Evolutionary conservation across 495 filamentous ascomycete species (phyloP), one percentile per base, ranked within the genome.

Genomic region (Xylaria grammica): DNA sequence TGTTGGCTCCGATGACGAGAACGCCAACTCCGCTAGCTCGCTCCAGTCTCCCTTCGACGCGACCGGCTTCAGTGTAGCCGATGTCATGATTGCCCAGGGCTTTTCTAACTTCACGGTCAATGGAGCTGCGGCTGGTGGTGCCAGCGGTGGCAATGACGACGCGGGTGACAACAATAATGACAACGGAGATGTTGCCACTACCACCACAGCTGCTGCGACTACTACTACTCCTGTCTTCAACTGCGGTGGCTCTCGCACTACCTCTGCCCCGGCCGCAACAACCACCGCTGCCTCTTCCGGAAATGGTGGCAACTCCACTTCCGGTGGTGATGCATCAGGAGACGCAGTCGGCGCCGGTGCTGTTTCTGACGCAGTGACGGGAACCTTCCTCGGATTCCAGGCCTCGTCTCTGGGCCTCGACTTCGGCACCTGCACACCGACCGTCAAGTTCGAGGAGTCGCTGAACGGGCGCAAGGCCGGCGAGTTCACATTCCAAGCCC

Each of bases 401-500:
- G 68, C 63, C 1, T 65, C 60, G 10, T 65, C 60, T 6, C 68
- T 73, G 15, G 75, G 75, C 0, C 75, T 78, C 55, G 81, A 86
- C 74, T 85, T 88, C 64, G 84, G 85, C 48, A 69, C 74, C 13
- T 87, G 85, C 78, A 80, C 73, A 3, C 85, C 85, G 4, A 82
- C 81, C 29, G 85, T 87, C 59, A 82, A 82, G 68, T 86, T 86
- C 71, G 77, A 82, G 67, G 78, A 79, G 62, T 84, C 83, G 50
- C 75, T 84, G 65, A 48, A 78, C 73, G 69, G 75, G 54, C 75
- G 82, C 77, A 70, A 84, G 80, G 63, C 72, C 45, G 44, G 76
- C 55, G 84, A 84, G 72, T 81, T 78, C 71, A 85, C 84, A 40
- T 87, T 87, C 83, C 81, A 85, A 64, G 79, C 84, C 42, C 74